A percentile compares a stretch with the other conserved stretches of the same genome.
These are phyloP conservation scores for Penicillium flavigenum DNA, from an alignment of 495 filamentous ascomycete genomes.

Conservation along the genomic window DNA sequence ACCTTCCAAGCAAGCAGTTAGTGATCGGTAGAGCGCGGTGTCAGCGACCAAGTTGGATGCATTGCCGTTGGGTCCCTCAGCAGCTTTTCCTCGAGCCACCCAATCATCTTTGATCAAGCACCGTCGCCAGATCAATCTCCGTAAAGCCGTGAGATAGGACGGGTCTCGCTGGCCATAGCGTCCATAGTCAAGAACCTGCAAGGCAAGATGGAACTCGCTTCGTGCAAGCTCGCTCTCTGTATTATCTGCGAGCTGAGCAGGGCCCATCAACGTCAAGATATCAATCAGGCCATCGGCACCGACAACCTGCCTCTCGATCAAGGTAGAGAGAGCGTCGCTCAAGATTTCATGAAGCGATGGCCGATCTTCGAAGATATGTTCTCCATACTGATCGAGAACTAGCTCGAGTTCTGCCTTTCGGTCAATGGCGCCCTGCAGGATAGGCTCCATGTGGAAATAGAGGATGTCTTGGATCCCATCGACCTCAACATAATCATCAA, in stretches of 20 bases:
- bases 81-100: conserved; percentile 47
- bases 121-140: conserved; percentile 80
- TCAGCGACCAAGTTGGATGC: conserved; percentile 24
- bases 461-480: conserved; percentile 74
- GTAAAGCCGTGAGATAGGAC: conserved; percentile 54
- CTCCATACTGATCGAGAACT: conserved; percentile 65
- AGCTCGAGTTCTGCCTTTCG: conserved; percentile 71
- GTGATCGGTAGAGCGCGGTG: conserved; percentile 37
- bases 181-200: conserved; percentile 62
- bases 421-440: conserved; percentile 69
- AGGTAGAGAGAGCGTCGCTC: conserved; percentile 57
- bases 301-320: conserved; percentile 68
- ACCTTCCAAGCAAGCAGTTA: conserved; percentile 38
- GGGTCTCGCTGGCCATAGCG: conserved; percentile 47
- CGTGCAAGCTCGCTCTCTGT: conserved; percentile 40
- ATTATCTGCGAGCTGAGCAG: conserved; percentile 26
- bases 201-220: conserved; percentile 67
- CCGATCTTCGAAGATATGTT: conserved; percentile 53
- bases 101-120: conserved; percentile 79
- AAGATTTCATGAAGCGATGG: conserved; percentile 66
- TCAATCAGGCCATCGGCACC: conserved; percentile 70
- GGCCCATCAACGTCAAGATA: conserved; percentile 71
- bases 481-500: conserved; percentile 63
- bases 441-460: conserved; percentile 56
- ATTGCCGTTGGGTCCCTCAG: conserved; percentile 29